These are phyloP conservation scores for Neurospora terricola DNA, from an alignment of 495 filamentous ascomycete genomes.

Conservation along the genomic window DNA sequence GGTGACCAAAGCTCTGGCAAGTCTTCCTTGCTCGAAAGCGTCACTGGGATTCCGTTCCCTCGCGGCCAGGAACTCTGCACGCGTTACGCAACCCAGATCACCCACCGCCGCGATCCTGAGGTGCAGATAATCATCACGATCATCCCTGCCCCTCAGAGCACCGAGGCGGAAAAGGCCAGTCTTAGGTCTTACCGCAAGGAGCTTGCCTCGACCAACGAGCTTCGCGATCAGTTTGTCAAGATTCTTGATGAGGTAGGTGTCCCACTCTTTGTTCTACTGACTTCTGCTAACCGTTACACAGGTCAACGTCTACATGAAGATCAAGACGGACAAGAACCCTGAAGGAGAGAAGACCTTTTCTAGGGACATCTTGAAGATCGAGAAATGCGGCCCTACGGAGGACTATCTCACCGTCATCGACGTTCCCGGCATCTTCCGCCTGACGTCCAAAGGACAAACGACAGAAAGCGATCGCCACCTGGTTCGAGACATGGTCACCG, in stretches of 20 bases:
- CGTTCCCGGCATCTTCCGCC: conserved; percentile 55
- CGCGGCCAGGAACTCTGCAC: conserved; percentile 38
- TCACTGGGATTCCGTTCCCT: conserved; percentile 40
- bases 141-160: conserved; percentile 27
- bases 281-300: conserved; percentile 6
- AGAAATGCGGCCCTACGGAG: conserved; percentile 44
- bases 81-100: conserved; percentile 47
- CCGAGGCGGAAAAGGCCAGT: conserved; percentile 5
- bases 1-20: conserved; percentile 43
- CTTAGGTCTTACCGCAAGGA: conserved; percentile 9
- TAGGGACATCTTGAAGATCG: conserved; percentile 44
- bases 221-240: conserved; percentile 9
- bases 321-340: conserved; percentile 15
- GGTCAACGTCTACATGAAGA: conserved; percentile 29
- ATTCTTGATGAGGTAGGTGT: conserved; percentile 18
- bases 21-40: conserved; percentile 36
- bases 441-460: conserved; percentile 35
- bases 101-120: conserved; percentile 22
- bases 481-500: conserved; percentile 43
- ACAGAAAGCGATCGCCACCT: conserved; percentile 38
- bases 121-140: conserved; percentile 27
- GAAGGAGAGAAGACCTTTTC: conserved; percentile 28
- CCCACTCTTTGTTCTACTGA: not conserved
- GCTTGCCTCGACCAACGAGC: conserved; percentile 4
- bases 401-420: conserved; percentile 53